Evolutionary conservation across 257 asterid genomes (phyloP).

Genomic region (Catharanthus roseus): DNA sequence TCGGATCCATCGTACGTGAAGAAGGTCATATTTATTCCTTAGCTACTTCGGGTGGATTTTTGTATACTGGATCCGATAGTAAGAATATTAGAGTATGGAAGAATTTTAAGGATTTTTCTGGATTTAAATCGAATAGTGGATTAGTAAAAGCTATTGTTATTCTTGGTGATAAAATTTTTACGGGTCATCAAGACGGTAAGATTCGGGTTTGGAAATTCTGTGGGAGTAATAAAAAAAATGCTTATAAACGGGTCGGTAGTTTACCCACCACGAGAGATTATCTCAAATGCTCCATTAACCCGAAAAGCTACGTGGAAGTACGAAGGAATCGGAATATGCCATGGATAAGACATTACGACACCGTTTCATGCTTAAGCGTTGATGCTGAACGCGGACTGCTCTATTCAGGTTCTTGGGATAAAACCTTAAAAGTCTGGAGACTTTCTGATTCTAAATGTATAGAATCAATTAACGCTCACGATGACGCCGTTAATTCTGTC

Average conservation of each 20-base stretch:
- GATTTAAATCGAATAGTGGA: slow-evolving; percentile 75
- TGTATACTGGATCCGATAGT: slow-evolving; percentile 84
- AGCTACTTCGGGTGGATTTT: slow-evolving; percentile 51
- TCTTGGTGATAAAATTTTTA: slow-evolving; percentile 43
- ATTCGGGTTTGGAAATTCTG: slow-evolving; percentile 69
- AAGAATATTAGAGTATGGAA: slow-evolving; percentile 81
- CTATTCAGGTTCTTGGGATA: slow-evolving; percentile 94
- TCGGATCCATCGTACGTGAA: slow-evolving; percentile 62
- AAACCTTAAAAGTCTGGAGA: slow-evolving; percentile 81
- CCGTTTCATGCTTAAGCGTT: slow-evolving; percentile 67
- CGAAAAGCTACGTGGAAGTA: slow-evolving; percentile 59
- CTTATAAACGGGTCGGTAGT: slow-evolving; percentile 54
- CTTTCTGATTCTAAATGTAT: slow-evolving; percentile 70
- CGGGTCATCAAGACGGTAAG: slow-evolving; percentile 89
- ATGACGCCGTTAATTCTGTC: slow-evolving; percentile 75
- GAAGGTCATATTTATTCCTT: slow-evolving; percentile 76
- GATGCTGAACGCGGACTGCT: slow-evolving; percentile 48
- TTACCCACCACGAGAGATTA: slow-evolving; percentile 69
- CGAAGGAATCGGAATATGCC: slow-evolving; percentile 53
- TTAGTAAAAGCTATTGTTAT: slow-evolving; percentile 74
- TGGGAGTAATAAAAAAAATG: slow-evolving; percentile 23
- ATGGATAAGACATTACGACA: slow-evolving; percentile 80
- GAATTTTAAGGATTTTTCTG: slow-evolving; percentile 54
- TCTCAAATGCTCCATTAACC: slow-evolving; percentile 53
- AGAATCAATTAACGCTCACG: slow-evolving; percentile 68